phyloP scores from a whole-genome alignment of 1,284 basidiomycete genomes.

The Microbotryum violaceum region DNA sequence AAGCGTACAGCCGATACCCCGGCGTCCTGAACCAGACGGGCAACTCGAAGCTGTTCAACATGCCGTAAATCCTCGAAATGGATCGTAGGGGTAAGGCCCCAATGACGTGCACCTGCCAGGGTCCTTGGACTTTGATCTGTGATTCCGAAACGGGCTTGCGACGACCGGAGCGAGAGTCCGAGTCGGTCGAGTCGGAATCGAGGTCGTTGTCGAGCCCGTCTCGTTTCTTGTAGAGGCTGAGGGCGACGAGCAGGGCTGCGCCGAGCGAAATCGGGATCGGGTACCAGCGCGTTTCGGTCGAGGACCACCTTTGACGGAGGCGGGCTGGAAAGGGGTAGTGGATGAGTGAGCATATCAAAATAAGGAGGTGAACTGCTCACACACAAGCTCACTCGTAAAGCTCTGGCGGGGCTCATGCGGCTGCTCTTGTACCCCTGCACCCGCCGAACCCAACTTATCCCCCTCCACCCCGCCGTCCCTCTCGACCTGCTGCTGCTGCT shows the following conservation, averaged over 20 bases:
- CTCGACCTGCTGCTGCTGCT: conserved; percentile 3
- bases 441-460: not conserved
- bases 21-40: conserved; percentile 90
- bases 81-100: conserved; percentile 90
- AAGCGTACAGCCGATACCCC: conserved; percentile 77
- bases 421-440: not conserved
- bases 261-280: conserved; percentile 88
- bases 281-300: conserved; percentile 90
- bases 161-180: too few species aligned
- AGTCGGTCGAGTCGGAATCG: too few species aligned
- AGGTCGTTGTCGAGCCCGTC: conserved; percentile 23
- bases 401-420: conserved; percentile 2
- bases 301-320: conserved; percentile 64
- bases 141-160: conserved; percentile 49
- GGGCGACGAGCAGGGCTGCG: conserved; percentile 70
- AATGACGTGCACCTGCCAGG: conserved; percentile 95
- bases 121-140: conserved; percentile 69
- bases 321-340: conserved; percentile 40
- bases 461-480: not conserved
- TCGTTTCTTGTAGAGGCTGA: conserved; percentile 42
- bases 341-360: too few species aligned
- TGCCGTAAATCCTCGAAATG: conserved; percentile 92
- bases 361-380: not conserved
- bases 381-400: conserved; percentile 16
- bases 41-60: conserved; percentile 69